Conservation (phyloP, 768 basidiomycete species). For the Leccinum obscurum region DNA sequence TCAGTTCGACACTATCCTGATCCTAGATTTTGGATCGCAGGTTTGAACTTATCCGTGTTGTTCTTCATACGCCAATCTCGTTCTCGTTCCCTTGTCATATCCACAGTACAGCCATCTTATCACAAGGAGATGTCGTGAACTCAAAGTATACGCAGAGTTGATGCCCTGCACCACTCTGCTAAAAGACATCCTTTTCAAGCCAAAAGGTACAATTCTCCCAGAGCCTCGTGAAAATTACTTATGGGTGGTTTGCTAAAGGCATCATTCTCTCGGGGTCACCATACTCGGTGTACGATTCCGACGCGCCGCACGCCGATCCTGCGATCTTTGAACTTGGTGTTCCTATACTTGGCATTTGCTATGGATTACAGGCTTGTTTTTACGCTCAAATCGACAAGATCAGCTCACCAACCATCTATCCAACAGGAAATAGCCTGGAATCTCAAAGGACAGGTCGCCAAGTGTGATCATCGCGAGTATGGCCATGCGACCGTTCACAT, state of each 20-base stretch:
- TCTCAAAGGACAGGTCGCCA: slow-evolving; percentile 78
- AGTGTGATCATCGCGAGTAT: slow-evolving; percentile 92
- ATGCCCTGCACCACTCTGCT: slow-evolving; percentile 95
- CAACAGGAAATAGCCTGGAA: slow-evolving; percentile 90
- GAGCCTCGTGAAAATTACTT: background rate
- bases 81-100: background rate
- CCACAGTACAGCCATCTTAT: slow-evolving; percentile 94
- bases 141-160: slow-evolving; percentile 96
- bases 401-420: background rate
- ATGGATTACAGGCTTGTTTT: slow-evolving; percentile 81
- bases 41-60: slow-evolving; percentile 43
- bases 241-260: slow-evolving; percentile 43
- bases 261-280: slow-evolving; percentile 98
- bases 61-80: slow-evolving; percentile 10
- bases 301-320: slow-evolving; percentile 92
- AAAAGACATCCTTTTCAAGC: slow-evolving; percentile 86
- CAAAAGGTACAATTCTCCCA: slow-evolving; percentile 64
- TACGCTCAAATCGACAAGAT: background rate
- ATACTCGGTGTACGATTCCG: slow-evolving; percentile 94
- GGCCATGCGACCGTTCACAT: slow-evolving; percentile 86
- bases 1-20: slow-evolving; percentile 93
- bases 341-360: slow-evolving; percentile 95
- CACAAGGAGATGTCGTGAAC: slow-evolving; percentile 94
- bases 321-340: slow-evolving; percentile 85
- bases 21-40: slow-evolving; percentile 97